Evolutionary conservation across 768 basidiomycete species (phyloP), one percentile per base, ranked within the genome.

Genomic region (Lepiota venenata): DNA sequence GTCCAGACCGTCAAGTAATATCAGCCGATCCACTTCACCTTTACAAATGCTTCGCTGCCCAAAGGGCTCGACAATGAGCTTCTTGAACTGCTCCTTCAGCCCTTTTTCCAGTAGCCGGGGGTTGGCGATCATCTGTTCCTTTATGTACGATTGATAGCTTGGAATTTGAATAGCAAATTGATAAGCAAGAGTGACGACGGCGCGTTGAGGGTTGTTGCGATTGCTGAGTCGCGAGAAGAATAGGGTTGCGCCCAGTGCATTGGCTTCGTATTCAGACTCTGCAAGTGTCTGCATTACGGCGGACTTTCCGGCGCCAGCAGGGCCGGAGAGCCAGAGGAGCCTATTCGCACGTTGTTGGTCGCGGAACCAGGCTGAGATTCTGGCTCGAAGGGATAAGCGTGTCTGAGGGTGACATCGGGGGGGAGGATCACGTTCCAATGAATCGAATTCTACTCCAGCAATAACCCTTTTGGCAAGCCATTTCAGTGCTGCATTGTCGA

Each of bases 221-320:
- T 42, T 32, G 29, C 29, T 29, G n/a, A n/a, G 11, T 46, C 40
- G n/a, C 11, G 50, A 50, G 38, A 50, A 50, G 27, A 50, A 50
- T 18, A 42, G 11, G 8, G 39, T 42, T 15, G 40, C 50, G 4
- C 29, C 50, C 1, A 50, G 27, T 16, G 10, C 29, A 10, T n/a
- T 25, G 6, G n/a, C 16, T 2, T 22, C n/a, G 5, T 25, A 29
- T 12, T 29, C 16, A 12, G 14, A 15, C n/a, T 50, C 40, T 12
- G 50, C 40, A 16, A 42, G 27, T 7, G 22, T 50, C 27, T 50
- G 50, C 8, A 42, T 18, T 12, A 50, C 42, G 1, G 50, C 50
- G 11, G 40, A 43, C 21, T 50, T 50, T 25, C 48, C 29, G n/a
- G 32, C 50, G 18, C 50, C 50, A 6, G 50, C 50, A 29, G 50